Percentiles rank a stretch among this genome's conserved stretches.
Conservation (phyloP, 2,329 filamentous ascomycete species). For the Botrytis paeoniae region DNA sequence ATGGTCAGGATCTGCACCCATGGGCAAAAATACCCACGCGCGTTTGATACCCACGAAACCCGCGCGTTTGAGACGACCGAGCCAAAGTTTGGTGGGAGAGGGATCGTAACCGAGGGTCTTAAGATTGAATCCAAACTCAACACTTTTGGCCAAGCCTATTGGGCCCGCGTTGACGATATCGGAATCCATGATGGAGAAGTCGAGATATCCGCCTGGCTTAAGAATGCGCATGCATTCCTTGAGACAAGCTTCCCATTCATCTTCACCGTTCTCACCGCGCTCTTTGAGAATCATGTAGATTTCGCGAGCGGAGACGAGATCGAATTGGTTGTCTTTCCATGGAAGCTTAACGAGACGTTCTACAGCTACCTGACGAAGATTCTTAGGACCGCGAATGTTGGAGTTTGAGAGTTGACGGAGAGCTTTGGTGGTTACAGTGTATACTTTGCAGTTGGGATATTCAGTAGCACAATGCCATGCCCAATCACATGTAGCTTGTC, state of each 20-base stretch:
- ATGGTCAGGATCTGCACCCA: constrained; percentile 57
- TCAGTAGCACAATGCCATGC: constrained; percentile 89
- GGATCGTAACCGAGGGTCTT: constrained; percentile 89
- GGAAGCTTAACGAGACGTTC: constrained; percentile 75
- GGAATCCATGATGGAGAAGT: constrained; percentile 86
- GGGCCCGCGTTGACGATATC: constrained; percentile 84
- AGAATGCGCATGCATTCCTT: constrained; percentile 81
- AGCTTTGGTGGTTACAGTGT: constrained; percentile 77
- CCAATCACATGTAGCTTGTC: constrained; percentile 85
- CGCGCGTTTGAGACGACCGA: constrained; percentile 67
- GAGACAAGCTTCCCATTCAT: constrained; percentile 87
- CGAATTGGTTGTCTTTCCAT: constrained; percentile 82
- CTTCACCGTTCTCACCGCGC: constrained; percentile 61
- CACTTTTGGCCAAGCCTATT: constrained; percentile 74
- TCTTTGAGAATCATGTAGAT: constrained; percentile 82
- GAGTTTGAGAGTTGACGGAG: constrained; percentile 68
- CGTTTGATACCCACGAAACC: constrained; percentile 80
- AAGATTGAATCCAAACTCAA: constrained; percentile 89
- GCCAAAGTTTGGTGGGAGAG: constrained; percentile 74
- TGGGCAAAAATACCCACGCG: constrained; percentile 84
- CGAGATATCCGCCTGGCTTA: constrained; percentile 88
- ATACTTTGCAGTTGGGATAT: constrained; percentile 81
- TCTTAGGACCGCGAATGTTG: constrained; percentile 77
- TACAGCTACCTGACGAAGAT: constrained; percentile 82
- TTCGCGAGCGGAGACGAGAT: constrained; percentile 85